Conservation (phyloP, 2,329 filamentous ascomycete species). For the Aspergillus sp. region DNA sequence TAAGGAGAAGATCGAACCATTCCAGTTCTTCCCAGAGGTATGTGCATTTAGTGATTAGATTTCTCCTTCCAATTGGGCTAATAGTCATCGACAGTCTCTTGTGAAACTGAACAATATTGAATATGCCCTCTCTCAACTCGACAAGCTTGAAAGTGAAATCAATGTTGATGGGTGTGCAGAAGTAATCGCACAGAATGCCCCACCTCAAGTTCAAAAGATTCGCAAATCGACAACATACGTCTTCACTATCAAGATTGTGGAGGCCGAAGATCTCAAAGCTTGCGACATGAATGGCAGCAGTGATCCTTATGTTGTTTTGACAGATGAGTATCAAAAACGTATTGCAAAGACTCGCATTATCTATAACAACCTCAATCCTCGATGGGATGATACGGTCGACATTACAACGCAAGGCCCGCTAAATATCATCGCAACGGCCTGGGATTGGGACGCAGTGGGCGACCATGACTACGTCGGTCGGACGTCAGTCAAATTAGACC, state of each 20-base stretch:
- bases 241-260: slow-evolving; percentile 97
- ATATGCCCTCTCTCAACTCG: slow-evolving; percentile 86
- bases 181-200: slow-evolving; percentile 69
- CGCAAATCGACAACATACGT: slow-evolving; percentile 82
- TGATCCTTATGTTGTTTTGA: slow-evolving; percentile 94
- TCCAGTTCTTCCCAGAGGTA: slow-evolving; percentile 92
- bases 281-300: slow-evolving; percentile 92
- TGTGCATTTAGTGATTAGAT: slow-evolving; percentile 20
- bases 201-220: slow-evolving; percentile 62
- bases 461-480: slow-evolving; percentile 96
- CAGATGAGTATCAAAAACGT: slow-evolving; percentile 96
- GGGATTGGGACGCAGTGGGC: slow-evolving; percentile 96
- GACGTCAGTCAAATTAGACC: slow-evolving; percentile 96
- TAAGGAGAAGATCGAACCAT: slow-evolving; percentile 91
- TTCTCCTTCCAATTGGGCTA: slow-evolving; percentile 1
- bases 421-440: slow-evolving; percentile 93
- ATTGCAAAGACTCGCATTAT: slow-evolving; percentile 92
- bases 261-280: slow-evolving; percentile 96
- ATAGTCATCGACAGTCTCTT: slow-evolving; percentile 63
- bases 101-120: slow-evolving; percentile 98
- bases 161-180: slow-evolving; percentile 88
- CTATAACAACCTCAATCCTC: slow-evolving; percentile 82
- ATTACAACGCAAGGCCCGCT: slow-evolving; percentile 88
- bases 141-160: slow-evolving; percentile 82
- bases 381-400: slow-evolving; percentile 96